These are phyloP conservation scores for Tetradesmus lagerheimii DNA, from an alignment of 139 green algal genomes.

Conservation along the genomic window DNA sequence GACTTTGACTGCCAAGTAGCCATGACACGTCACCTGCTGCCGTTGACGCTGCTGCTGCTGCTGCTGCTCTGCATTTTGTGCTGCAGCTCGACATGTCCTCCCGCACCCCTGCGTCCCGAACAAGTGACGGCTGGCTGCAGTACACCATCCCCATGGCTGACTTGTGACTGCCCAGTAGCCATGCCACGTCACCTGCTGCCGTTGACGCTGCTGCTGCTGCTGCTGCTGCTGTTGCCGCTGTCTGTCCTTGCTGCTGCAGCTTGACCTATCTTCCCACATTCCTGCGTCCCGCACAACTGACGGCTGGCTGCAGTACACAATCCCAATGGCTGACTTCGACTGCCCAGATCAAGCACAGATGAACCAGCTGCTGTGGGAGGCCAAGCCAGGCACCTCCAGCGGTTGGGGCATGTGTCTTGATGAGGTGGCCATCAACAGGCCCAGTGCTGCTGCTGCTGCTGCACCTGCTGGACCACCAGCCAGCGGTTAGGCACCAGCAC, in stretches of 20 bases:
- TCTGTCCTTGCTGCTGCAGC: background rate
- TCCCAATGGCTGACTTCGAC: conserved; percentile 18
- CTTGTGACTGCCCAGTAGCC: too few relatives aligned
- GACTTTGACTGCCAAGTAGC: conserved; percentile 4
- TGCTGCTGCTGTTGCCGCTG: background rate
- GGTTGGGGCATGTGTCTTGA: conserved; percentile 11
- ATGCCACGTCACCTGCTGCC: too few relatives aligned
- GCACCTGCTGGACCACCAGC: background rate
- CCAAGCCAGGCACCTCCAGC: background rate
- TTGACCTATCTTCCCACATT: background rate
- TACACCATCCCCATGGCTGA: too few relatives aligned
- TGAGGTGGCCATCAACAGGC: conserved; percentile 23
- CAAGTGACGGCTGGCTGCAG: too few relatives aligned
- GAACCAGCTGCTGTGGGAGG: conserved; percentile 31
- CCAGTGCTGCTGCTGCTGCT: background rate
- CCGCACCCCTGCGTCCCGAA: too few relatives aligned
- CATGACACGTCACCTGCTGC: too few relatives aligned
- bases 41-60: too few relatives aligned
- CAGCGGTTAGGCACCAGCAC: background rate
- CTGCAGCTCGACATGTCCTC: too few relatives aligned
- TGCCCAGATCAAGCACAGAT: conserved; percentile 6
- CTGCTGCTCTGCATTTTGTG: too few relatives aligned
- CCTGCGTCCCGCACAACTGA: background rate
- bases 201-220: too few relatives aligned
- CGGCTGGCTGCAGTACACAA: conserved; percentile 25